A percentile compares a stretch with the other conserved stretches of the same genome.
phyloP scores from a whole-genome alignment of 306 rosid species.

The Quercus suber region DNA sequence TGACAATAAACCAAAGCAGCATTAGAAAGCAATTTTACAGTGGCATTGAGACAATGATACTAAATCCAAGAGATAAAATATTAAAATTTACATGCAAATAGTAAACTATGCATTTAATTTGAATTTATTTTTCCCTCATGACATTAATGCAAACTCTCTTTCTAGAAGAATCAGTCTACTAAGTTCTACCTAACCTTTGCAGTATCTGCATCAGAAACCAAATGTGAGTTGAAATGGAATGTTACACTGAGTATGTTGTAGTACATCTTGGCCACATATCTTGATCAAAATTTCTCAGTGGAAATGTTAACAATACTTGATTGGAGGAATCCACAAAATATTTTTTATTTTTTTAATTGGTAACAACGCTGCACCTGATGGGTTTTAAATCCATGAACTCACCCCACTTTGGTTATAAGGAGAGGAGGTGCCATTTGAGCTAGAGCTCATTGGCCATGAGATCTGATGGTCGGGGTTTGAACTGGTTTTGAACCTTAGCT shows the following conservation, averaged over 20 bases:
- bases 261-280: neutral
- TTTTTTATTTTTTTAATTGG: no score
- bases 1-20: conserved; percentile 13
- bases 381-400: no score
- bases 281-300: neutral
- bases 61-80: neutral
- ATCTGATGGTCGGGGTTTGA: no score
- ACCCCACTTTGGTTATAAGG: no score
- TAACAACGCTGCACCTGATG: no score
- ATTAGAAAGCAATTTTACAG: conserved; percentile 20
- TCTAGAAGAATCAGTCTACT: neutral
- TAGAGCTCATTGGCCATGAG: no score
- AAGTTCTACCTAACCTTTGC: neutral
- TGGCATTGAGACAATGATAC: neutral
- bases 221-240: neutral
- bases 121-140: neutral
- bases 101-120: no score
- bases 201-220: neutral
- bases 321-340: no score
- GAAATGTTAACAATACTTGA: neutral
- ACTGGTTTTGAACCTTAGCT: no score
- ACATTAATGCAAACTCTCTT: neutral
- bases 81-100: neutral
- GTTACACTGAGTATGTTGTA: neutral
- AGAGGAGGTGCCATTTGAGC: no score